phyloP scores from a whole-genome alignment of 2,329 filamentous ascomycete species.

The Metarhizium rileyi region DNA sequence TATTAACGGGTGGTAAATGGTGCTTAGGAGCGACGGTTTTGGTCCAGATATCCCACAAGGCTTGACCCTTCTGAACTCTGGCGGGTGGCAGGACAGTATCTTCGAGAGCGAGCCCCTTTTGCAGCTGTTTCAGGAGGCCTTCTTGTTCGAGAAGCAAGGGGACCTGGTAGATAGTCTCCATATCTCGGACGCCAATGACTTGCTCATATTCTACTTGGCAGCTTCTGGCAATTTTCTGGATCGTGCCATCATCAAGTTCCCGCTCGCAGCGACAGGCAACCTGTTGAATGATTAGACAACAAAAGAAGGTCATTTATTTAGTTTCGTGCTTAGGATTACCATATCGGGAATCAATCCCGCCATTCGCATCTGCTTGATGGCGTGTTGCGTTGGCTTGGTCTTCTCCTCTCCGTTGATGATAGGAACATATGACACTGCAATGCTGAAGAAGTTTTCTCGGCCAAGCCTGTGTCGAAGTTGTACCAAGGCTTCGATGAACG shows the following conservation, averaged over 20 bases:
- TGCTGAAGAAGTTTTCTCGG: slow-evolving; percentile 74
- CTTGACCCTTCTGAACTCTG: slow-evolving; percentile 51
- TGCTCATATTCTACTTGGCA: slow-evolving; percentile 82
- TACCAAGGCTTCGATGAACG: slow-evolving; percentile 78
- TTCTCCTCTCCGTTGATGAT: slow-evolving; percentile 61
- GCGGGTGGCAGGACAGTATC: slow-evolving; percentile 37
- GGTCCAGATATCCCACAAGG: slow-evolving; percentile 75
- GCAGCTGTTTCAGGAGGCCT: slow-evolving; percentile 60
- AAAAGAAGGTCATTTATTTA: neutral
- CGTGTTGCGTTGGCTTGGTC: slow-evolving; percentile 93
- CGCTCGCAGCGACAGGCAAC: slow-evolving; percentile 88
- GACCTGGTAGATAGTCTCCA: slow-evolving; percentile 87
- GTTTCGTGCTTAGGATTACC: slow-evolving; percentile 31
- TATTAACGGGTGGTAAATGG: slow-evolving; percentile 57
- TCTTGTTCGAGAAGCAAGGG: slow-evolving; percentile 73
- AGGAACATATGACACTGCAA: slow-evolving; percentile 83
- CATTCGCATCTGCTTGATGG: slow-evolving; percentile 74
- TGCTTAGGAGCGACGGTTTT: slow-evolving; percentile 50
- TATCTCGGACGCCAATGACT: slow-evolving; percentile 82
- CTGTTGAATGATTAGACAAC: slow-evolving; percentile 27
- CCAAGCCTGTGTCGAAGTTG: slow-evolving; percentile 66
- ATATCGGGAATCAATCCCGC: slow-evolving; percentile 65
- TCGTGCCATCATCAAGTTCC: slow-evolving; percentile 61
- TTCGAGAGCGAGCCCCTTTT: slow-evolving; percentile 55
- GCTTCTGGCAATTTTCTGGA: slow-evolving; percentile 79